These are phyloP conservation scores for Cytospora paraplurivora DNA, from an alignment of 2,329 filamentous ascomycete species.

Conservation along the genomic window DNA sequence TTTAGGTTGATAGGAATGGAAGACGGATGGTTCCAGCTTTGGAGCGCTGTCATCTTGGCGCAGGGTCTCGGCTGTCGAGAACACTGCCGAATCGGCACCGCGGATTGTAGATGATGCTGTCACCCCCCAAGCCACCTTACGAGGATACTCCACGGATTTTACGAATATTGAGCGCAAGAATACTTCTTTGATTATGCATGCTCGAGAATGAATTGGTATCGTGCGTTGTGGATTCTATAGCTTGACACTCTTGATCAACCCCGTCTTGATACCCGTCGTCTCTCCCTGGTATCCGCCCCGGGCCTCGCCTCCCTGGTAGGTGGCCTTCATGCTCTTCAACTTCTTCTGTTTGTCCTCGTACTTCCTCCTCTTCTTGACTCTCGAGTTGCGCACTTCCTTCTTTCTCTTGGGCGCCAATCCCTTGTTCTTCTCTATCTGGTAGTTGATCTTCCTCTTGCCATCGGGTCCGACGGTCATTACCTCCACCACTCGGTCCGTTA, in stretches of 20 bases:
- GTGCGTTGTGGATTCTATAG: conserved; percentile 54
- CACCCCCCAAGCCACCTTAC: not conserved
- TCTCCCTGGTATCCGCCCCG: conserved; percentile 89
- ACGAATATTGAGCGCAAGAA: not conserved
- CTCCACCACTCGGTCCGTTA: conserved; percentile 64
- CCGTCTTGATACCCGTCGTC: conserved; percentile 91
- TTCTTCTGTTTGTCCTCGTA: conserved; percentile 98
- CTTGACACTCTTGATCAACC: conserved; percentile 90
- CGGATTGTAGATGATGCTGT: not conserved
- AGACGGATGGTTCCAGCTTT: not conserved
- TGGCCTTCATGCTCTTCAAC: conserved; percentile 78
- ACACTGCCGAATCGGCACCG: conserved; percentile 27
- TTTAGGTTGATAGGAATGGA: not conserved
- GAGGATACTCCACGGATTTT: not conserved
- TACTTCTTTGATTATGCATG: not conserved
- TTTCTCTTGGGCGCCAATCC: conserved; percentile 84
- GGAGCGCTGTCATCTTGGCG: conserved; percentile 25
- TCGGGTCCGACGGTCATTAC: conserved; percentile 74
- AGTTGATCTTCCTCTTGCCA: conserved; percentile 89
- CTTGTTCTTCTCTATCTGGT: conserved; percentile 97
- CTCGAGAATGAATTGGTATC: not conserved
- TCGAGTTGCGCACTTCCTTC: conserved; percentile 92
- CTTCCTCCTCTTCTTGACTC: conserved; percentile 98
- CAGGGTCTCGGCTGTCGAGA: conserved; percentile 5
- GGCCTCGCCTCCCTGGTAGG: conserved; percentile 84